These are phyloP conservation scores for Exobasidium cylindrosporum DNA, from an alignment of 1,284 basidiomycete species.

Conservation along the genomic window DNA sequence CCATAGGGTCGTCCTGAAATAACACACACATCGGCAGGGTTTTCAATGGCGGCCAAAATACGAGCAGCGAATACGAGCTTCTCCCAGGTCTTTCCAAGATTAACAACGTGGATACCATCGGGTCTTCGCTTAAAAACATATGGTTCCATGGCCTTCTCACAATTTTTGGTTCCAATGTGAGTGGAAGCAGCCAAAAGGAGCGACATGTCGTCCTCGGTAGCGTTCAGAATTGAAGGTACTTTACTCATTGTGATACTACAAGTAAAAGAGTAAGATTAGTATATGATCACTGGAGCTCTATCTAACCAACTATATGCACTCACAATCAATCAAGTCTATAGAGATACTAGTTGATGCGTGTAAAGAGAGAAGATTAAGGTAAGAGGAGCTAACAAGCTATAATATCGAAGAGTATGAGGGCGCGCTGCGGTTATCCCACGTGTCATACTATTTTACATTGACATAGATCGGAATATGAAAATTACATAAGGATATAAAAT, in stretches of 20 bases:
- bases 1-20: slow-evolving; percentile 98
- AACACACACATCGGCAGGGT: slow-evolving; percentile 95
- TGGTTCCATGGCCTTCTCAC: slow-evolving; percentile 95
- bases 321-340: not conserved
- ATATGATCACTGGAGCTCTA: too few relatives aligned
- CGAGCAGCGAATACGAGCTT: slow-evolving; percentile 66
- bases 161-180: slow-evolving; percentile 86
- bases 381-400: too few relatives aligned
- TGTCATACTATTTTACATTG: too few relatives aligned
- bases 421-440: too few relatives aligned
- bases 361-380: too few relatives aligned
- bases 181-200: slow-evolving; percentile 90
- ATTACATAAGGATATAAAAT: too few relatives aligned
- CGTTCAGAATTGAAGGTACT: slow-evolving; percentile 85
- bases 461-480: too few relatives aligned
- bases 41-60: slow-evolving; percentile 68
- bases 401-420: too few relatives aligned
- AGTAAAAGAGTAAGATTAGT: not conserved
- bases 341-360: not conserved
- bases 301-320: not conserved
- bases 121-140: slow-evolving; percentile 96
- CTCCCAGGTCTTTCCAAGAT: slow-evolving; percentile 99
- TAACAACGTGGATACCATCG: slow-evolving; percentile 94
- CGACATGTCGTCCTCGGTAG: slow-evolving; percentile 95
- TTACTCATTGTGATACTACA: slow-evolving; percentile 58